A percentile compares a stretch with the other conserved stretches of the same genome.
phyloP scores from a whole-genome alignment of 106 monocot species.

The Dendrobium chrysotoxum region DNA sequence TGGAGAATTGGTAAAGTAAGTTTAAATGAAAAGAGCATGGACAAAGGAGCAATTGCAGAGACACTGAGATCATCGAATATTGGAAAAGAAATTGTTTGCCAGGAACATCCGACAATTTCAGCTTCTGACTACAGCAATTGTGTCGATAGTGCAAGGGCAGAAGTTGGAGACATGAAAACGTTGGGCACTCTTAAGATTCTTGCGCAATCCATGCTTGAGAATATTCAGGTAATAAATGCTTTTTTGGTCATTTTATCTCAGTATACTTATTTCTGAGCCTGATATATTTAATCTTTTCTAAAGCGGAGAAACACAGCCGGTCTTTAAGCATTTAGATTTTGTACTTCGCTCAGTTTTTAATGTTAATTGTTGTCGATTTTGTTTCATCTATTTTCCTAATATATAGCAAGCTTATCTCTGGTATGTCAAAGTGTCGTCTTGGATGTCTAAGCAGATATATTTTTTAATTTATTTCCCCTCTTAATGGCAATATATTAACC shows the following conservation, averaged over 20 bases:
- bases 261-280: too few species aligned
- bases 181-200: conserved; percentile 38
- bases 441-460: too few species aligned
- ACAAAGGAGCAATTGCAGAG: conserved; percentile 9
- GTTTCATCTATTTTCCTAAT: not conserved
- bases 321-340: not conserved
- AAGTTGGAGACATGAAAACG: conserved; percentile 30
- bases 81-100: conserved; percentile 16
- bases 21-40: conserved; percentile 19
- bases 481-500: too few species aligned
- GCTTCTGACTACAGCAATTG: conserved; percentile 7
- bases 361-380: not conserved
- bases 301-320: too few species aligned
- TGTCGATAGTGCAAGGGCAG: conserved; percentile 15
- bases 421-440: too few species aligned
- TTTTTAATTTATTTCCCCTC: too few species aligned
- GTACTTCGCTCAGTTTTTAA: not conserved
- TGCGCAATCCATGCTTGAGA: conserved; percentile 52
- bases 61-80: not conserved
- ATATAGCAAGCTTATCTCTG: too few species aligned
- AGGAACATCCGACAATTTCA: conserved; percentile 2
- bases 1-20: conserved; percentile 37
- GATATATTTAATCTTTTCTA: too few species aligned
- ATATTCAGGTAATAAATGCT: conserved; percentile 51
- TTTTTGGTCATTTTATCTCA: too few species aligned